phyloP scores from a whole-genome alignment of 2,329 filamentous ascomycete genomes.

The Aspergillus phoenicis region DNA sequence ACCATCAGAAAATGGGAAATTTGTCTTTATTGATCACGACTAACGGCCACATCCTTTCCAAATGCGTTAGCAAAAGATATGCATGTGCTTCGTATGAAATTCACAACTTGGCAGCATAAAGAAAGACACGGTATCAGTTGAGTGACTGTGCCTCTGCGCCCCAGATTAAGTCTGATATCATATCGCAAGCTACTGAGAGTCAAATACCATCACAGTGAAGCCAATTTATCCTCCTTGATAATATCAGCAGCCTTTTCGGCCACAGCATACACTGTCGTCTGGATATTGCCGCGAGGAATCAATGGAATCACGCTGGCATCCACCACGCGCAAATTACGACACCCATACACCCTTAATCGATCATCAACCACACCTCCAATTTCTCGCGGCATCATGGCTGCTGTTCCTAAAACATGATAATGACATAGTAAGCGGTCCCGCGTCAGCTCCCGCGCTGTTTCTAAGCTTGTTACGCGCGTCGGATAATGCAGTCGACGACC shows the following conservation, averaged over 20 bases:
- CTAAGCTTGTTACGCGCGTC: slow-evolving; percentile 10
- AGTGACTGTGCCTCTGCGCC: no score
- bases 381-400: slow-evolving; percentile 11
- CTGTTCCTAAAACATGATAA: slow-evolving; percentile 11
- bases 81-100: no score
- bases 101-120: no score
- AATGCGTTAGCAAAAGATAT: no score
- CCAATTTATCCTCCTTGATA: slow-evolving; percentile 3
- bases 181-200: no score
- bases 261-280: slow-evolving; percentile 13
- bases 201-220: neutral
- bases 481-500: slow-evolving; percentile 25
- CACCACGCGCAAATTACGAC: slow-evolving; percentile 13
- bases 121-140: no score
- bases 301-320: slow-evolving; percentile 15
- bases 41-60: no score
- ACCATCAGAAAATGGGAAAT: no score
- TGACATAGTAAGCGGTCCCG: slow-evolving; percentile 17
- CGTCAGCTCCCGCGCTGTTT: slow-evolving; percentile 22
- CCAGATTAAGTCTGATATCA: no score
- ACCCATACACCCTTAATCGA: slow-evolving; percentile 11
- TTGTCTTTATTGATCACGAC: no score
- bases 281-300: slow-evolving; percentile 11
- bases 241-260: slow-evolving; percentile 18
- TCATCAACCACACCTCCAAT: slow-evolving; percentile 14